Base-by-base conservation (phyloP, 306 rosid species). In the Rosa lucieae region DNA sequence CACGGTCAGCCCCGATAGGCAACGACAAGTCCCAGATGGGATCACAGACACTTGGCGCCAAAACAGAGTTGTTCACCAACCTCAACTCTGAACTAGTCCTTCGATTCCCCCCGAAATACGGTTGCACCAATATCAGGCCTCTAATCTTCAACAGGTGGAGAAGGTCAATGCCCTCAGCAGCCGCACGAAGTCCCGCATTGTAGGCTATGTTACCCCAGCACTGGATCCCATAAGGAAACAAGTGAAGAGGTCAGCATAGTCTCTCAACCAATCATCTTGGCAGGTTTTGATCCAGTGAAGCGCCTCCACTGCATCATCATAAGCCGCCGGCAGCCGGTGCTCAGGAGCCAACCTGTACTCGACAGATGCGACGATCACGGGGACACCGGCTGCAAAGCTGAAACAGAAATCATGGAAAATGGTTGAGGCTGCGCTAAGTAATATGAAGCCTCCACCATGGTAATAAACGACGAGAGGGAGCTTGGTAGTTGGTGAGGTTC, bases 301-400 rank as follows among this genome's bases (percentile, higher is more conserved):
- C 7, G 93, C 85, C 15, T 87, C 91, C 76, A 79, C 4, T 4
- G 79, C 93, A 43, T 89, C 91, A 0, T 89, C 87, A 21, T 70
- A 89, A 0, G 93, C 88, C 6, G 88, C 89, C 6, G 90, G 89
- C 20, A 81, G 80, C 10, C 86, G 85, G 56, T 88, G 86, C 76
- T 87, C 89, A 6, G 91, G 93, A 5, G 90, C 86, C 1, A 89
- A 88, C 15, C 90, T 84, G 79, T 89, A 90, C 15, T 75, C 87
- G 9, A 88, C 80, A 14, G 91, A 88, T 21, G 73, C 85, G 1
- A 90, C 75, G 51, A 87, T 26, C 5, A 81, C 83, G 3, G 21
- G 51, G 37, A 70, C 10, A 2, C 42, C 15, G 1, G 53, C 20
- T 0, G 87, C 88, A 47, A 88, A 40, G 46, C 53, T 40, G 1